Base-by-base conservation (phyloP, 805 yeast species). In the Blastobotrys attinorum region DNA sequence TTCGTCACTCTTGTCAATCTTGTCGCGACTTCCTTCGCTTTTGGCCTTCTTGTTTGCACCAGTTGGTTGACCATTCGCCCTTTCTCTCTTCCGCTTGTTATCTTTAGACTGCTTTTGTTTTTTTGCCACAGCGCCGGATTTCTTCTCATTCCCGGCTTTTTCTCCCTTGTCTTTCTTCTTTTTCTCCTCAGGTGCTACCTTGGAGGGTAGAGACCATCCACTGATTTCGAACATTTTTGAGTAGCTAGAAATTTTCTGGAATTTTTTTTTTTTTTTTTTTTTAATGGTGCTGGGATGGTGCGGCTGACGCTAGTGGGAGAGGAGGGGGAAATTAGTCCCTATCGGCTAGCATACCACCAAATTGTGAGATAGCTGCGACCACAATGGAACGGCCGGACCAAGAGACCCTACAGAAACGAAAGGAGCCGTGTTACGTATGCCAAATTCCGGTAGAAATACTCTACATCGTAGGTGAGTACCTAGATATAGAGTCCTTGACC, bases 131-230 rank as follows among this genome's bases (percentile, higher is more conserved):
- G 46, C 47, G 6, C 18, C 16, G 3, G 45, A 36, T 3, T 44
- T 58, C 31, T 40, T 37, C 21, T 40, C 53, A 31, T 47, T 50
- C 15, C 49, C 56, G 8, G 47, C 57, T 17, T 44, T 51, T 37
- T 33, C 47, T 23, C 20, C 48, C 52, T 29, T 50, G 53, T 25
- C 48, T 48, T 15, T 42, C 52, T 15, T 48, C 49, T 13, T 46
- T 52, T 10, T 50, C 17, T 57, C 55, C 16, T 54, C 49, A 47
- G 59, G 60, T 2, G 72, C 77, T 11, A 83, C 76, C 36, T 73
- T 69, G 45, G 68, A 64, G 38, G 71, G 57, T 42, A 86, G 59
- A 50, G 80, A 72, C 96, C 96, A 86, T 15, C 94, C 95, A 42
- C 79, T 85, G 17, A 83, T 88, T 58, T 81, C 73, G 58, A 86